Evolutionary conservation across 257 asterid genomes (phyloP).

Genomic region (Rubia yunnanensis): DNA sequence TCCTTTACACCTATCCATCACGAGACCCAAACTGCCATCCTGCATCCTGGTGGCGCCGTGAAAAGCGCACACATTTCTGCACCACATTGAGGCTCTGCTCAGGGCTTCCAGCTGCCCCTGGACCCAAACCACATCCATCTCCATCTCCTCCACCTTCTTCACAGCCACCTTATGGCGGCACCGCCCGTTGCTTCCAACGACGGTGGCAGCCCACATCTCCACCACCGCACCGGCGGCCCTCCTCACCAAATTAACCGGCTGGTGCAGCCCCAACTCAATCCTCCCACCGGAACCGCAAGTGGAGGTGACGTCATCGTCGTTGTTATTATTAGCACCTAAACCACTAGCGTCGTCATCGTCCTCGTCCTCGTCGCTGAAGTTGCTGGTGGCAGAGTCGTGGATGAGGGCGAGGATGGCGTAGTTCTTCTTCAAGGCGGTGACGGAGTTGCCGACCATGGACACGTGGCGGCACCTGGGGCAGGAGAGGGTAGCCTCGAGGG

Average conservation of each 20-base stretch:
- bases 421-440: constrained; percentile 72
- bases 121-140: constrained; percentile 73
- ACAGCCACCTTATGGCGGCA: constrained; percentile 80
- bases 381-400: constrained; percentile 23
- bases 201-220: constrained; percentile 68
- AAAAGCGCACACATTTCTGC: constrained; percentile 87
- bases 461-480: constrained; percentile 98
- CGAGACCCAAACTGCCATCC: constrained; percentile 58
- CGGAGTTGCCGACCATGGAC: constrained; percentile 84
- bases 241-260: constrained; percentile 21
- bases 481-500: constrained; percentile 59
- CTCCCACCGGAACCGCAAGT: constrained; percentile 43
- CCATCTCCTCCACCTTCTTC: constrained; percentile 67
- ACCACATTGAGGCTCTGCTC: constrained; percentile 87
- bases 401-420: constrained; percentile 67
- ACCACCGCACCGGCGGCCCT: constrained; percentile 38
- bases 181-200: constrained; percentile 31
- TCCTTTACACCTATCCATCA: constrained; percentile 89
- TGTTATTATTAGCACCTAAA: constrained; percentile 22
- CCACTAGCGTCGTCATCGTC: constrained; percentile 53
- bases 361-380: constrained; percentile 46
- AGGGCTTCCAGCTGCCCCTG: constrained; percentile 82
- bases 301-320: constrained; percentile 31
- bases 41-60: constrained; percentile 72
- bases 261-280: constrained; percentile 31